These are phyloP conservation scores for Hanseniaspora nectarophila DNA, from an alignment of 805 yeast species.

Conservation along the genomic window DNA sequence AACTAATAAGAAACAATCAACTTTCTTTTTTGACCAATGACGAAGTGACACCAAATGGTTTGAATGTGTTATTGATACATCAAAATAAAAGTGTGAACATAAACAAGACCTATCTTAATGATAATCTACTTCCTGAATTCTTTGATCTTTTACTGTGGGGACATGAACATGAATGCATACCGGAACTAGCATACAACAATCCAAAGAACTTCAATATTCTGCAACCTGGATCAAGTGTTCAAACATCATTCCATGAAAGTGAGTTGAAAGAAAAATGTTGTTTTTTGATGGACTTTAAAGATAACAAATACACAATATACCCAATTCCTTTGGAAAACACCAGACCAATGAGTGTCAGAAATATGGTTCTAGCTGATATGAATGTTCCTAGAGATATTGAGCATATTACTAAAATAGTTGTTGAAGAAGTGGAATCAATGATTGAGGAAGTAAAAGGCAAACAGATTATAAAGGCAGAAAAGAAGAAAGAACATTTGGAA, in stretches of 20 bases:
- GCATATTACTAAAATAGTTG: slow-evolving; percentile 48
- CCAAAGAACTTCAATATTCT: slow-evolving; percentile 58
- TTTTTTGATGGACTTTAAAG: slow-evolving; percentile 51
- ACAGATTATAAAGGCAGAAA: neutral
- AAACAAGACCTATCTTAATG: slow-evolving; percentile 74
- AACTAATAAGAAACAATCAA: slow-evolving; percentile 33
- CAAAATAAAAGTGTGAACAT: slow-evolving; percentile 82
- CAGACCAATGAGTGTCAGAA: slow-evolving; percentile 71
- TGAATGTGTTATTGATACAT: slow-evolving; percentile 36
- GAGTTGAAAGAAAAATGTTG: slow-evolving; percentile 68
- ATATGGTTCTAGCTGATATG: slow-evolving; percentile 46
- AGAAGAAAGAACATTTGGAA: neutral
- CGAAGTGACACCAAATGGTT: slow-evolving; percentile 2
- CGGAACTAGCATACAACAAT: slow-evolving; percentile 48
- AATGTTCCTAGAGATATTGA: slow-evolving; percentile 46
- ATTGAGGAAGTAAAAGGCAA: slow-evolving; percentile 43
- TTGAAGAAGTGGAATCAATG: slow-evolving; percentile 54
- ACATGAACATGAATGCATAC: slow-evolving; percentile 90
- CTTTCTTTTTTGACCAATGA: slow-evolving; percentile 8
- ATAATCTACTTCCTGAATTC: slow-evolving; percentile 66
- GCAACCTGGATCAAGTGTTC: slow-evolving; percentile 90
- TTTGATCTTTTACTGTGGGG: slow-evolving; percentile 88
- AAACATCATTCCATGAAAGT: slow-evolving; percentile 77
- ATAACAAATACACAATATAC: slow-evolving; percentile 47
- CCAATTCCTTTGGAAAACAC: slow-evolving; percentile 41